Base-by-base conservation (phyloP, 345 rosid species). In the Odontarrhena argentea region DNA sequence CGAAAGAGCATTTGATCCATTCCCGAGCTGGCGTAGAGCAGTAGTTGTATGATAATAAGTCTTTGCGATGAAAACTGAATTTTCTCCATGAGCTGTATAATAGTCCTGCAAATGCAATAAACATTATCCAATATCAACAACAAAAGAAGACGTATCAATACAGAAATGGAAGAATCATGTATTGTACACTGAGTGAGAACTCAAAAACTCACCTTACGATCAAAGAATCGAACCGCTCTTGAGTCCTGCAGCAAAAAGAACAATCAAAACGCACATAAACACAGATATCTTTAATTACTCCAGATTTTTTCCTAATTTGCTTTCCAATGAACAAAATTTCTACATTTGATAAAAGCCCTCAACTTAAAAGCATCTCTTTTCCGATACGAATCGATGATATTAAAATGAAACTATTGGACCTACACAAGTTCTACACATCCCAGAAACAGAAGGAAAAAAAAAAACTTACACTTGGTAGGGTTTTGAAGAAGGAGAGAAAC, bases 401-500 rank as follows among this genome's bases (percentile, higher is more conserved):
- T 32, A 0, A 7, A 18, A 2, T 10, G 50, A 9, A 38, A 45
- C 4, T 40, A 12, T 2, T 2, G 18, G 35, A 3, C 38, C 15
- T 12, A 4, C 26, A 35, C 3, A 43, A 9, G 28, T 6, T 36
- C 1, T 55, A 28, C 0, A 10, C 37, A 15, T 4, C 37, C 56
- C 54, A 62, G 60, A 62, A 62, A 74, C 15, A 60, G 40, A 63
- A 44, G 40, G 18, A 40, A 18, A 48, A 11, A 44, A 44, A 24
- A 34, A 11, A 14, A 66, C 86, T 81, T 83, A 94, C 99, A 60
- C 46, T 78, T 55, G 95, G 88, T 52, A 94, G 89, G 70, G 88
- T 83, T 83, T 84, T 94, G 87, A 87, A 94, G 85, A 94, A 94
- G 8, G 92, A 84, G 61, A 94, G 87, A 80, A 94, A 94, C 72